Conservation (phyloP, 1,284 basidiomycete genomes). For the Tilletiaria anomala region DNA sequence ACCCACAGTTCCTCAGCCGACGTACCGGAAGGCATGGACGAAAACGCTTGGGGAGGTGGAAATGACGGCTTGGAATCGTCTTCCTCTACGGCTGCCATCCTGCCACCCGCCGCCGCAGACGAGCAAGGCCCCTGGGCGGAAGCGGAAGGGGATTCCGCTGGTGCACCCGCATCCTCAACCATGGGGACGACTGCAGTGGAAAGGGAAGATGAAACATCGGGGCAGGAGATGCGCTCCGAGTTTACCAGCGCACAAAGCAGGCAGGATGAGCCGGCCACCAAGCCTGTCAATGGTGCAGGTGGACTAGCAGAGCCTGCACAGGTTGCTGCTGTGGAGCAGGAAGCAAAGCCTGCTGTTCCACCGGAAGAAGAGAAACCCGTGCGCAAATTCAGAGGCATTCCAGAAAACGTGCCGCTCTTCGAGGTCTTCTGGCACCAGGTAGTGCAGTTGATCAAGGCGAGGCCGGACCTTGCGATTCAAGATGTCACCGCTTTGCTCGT, state of each 20-base stretch:
- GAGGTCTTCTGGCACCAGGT: constrained; percentile 40
- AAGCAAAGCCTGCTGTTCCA: background rate
- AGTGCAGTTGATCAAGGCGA: constrained; percentile 32
- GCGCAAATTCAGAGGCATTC: constrained; percentile 35
- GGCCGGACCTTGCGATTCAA: constrained; percentile 35
- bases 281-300: background rate
- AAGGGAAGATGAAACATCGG: constrained; percentile 2
- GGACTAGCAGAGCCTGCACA: background rate
- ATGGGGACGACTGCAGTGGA: constrained; percentile 4
- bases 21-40: constrained; percentile 28
- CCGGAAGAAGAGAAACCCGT: constrained; percentile 8
- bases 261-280: constrained; percentile 4
- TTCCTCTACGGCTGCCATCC: too few species aligned
- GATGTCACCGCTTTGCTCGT: constrained; percentile 35
- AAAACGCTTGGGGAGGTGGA: constrained; percentile 19
- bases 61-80: too few species aligned
- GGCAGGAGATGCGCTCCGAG: constrained; percentile 9
- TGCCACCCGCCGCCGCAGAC: background rate
- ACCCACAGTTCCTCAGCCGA: constrained; percentile 28
- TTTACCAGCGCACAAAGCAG: constrained; percentile 7
- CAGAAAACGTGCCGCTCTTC: constrained; percentile 35
- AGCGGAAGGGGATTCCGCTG: background rate
- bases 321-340: background rate
- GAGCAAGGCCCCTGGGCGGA: background rate
- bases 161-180: background rate